phyloP scores from a whole-genome alignment of 768 basidiomycete genomes.

The Lactarius sanguifluus region DNA sequence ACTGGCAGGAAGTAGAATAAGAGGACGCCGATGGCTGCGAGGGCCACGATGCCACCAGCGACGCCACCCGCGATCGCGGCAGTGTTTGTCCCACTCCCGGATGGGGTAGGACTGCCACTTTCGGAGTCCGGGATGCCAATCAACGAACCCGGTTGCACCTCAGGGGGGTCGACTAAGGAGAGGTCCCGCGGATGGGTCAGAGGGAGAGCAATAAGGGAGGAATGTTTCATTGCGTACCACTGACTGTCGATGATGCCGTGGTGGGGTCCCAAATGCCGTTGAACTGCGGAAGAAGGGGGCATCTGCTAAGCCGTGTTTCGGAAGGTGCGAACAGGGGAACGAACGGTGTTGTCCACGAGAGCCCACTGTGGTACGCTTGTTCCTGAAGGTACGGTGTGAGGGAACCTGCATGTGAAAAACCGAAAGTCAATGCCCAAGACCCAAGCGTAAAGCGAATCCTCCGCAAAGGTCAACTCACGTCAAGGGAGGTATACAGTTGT shows the following conservation, averaged over 20 bases:
- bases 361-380: slow-evolving; percentile 7
- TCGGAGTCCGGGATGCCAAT: not conserved
- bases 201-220: too few species aligned
- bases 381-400: not conserved
- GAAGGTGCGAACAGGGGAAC: not conserved
- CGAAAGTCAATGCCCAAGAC: not conserved
- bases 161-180: not conserved
- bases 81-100: not conserved
- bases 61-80: slow-evolving; percentile 1
- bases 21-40: not conserved
- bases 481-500: not conserved
- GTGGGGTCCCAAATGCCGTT: not conserved
- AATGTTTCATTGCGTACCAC: not conserved
- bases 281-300: not conserved
- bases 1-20: not conserved
- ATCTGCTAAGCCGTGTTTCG: not conserved
- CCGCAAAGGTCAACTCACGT: slow-evolving; percentile 5
- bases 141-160: not conserved
- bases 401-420: not conserved
- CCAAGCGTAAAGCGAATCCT: not conserved
- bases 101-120: too few species aligned
- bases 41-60: slow-evolving; percentile 1
- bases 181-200: not conserved
- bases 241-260: not conserved
- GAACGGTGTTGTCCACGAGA: not conserved